Evolutionary conservation across 1,284 basidiomycete genomes (phyloP).

Genomic region (Clitocybe nebularis): DNA sequence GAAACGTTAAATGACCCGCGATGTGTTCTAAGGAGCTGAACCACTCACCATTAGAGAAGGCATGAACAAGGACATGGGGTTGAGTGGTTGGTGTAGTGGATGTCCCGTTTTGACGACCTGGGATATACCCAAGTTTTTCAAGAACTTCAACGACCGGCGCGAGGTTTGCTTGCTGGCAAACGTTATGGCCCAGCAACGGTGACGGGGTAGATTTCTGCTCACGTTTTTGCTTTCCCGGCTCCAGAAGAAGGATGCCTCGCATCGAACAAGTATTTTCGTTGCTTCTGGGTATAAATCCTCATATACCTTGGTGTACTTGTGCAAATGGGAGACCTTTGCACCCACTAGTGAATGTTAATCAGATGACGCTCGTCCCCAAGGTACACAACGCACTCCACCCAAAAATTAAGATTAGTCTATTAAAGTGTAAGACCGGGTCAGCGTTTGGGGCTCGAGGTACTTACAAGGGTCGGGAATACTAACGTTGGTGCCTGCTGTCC

Average conservation of each 20-base stretch:
- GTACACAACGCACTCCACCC: slow-evolving; percentile 41
- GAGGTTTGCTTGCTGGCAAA: slow-evolving; percentile 17
- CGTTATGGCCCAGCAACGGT: slow-evolving; percentile 1
- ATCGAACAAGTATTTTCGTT: slow-evolving; percentile 43
- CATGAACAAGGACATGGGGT: slow-evolving; percentile 41
- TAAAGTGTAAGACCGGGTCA: no score
- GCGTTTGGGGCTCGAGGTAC: no score
- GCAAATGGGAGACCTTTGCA: slow-evolving; percentile 43
- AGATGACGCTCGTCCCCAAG: no score
- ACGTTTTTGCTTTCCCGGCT: slow-evolving; percentile 30
- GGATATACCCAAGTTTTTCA: slow-evolving; percentile 33
- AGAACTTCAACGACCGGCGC: slow-evolving; percentile 38
- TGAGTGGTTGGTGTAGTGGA: slow-evolving; percentile 17
- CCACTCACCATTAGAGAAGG: slow-evolving; percentile 51
- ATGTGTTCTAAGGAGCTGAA: not conserved
- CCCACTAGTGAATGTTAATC: slow-evolving; percentile 36
- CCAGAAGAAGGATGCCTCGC: slow-evolving; percentile 37
- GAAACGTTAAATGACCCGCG: not conserved
- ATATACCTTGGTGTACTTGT: slow-evolving; percentile 47
- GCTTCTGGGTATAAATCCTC: slow-evolving; percentile 44
- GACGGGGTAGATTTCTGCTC: slow-evolving; percentile 10
- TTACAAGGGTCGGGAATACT: no score
- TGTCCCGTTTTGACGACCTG: slow-evolving; percentile 13
- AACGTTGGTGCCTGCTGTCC: not conserved
- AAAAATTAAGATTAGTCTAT: slow-evolving; percentile 42